phyloP scores from a whole-genome alignment of 345 rosid species.

The Triadica sebifera region DNA sequence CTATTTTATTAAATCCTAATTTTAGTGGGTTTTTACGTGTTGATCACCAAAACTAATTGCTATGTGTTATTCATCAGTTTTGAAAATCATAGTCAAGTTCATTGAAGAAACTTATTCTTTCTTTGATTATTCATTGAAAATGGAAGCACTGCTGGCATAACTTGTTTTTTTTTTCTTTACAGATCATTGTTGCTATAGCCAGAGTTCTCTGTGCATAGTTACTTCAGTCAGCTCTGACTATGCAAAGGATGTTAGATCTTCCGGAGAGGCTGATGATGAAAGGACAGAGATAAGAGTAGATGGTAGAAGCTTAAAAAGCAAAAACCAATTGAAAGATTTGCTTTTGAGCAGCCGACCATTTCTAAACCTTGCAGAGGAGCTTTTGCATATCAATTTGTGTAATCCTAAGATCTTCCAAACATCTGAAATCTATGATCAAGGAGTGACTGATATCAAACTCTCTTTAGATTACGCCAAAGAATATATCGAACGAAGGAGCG shows the following conservation, averaged over 20 bases:
- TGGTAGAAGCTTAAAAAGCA: conserved; percentile 17
- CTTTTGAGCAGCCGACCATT: conserved; percentile 47
- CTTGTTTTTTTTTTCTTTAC: conserved; percentile 2
- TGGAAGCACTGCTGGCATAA: not conserved
- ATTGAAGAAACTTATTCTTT: not conserved
- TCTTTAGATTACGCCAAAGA: conserved; percentile 67
- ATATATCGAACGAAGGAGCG: conserved; percentile 47
- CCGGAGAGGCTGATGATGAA: conserved; percentile 17
- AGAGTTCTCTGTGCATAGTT: conserved; percentile 30
- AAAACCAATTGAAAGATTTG: conserved; percentile 38
- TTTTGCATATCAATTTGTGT: conserved; percentile 39
- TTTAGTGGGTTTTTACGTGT: no score
- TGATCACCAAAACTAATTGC: no score
- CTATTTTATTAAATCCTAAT: not conserved
- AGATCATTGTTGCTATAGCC: conserved; percentile 36
- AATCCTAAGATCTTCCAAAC: conserved; percentile 17
- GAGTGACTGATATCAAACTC: conserved; percentile 35
- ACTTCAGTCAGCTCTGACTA: conserved; percentile 17
- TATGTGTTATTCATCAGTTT: not conserved
- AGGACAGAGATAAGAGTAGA: conserved; percentile 3
- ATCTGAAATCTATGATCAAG: conserved; percentile 5
- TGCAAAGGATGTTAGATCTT: conserved; percentile 5
- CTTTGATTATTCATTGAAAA: no score
- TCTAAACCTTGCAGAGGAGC: conserved; percentile 46
- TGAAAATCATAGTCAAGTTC: not conserved